Conservation (phyloP, 2,329 filamentous ascomycete species). For the Aspergillus sp. region DNA sequence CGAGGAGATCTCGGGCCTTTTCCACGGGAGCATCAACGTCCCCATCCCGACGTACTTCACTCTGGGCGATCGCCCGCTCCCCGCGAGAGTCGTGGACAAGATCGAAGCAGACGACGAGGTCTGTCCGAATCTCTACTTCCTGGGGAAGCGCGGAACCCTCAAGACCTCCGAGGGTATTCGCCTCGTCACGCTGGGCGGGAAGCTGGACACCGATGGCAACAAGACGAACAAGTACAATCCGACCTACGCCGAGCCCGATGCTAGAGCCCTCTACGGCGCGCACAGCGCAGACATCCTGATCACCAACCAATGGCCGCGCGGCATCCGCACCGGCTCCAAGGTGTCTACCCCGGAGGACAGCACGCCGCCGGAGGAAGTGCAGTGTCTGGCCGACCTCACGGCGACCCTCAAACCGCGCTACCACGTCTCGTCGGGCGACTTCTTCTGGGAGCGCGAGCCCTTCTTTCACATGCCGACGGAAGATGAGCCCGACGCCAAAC, state of each 20-base stretch:
- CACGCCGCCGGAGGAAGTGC: constrained; percentile 46
- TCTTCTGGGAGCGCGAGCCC: constrained; percentile 84
- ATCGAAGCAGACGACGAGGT: constrained; percentile 65
- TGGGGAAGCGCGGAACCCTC: constrained; percentile 76
- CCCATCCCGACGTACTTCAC: constrained; percentile 88
- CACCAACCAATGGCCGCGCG: constrained; percentile 75
- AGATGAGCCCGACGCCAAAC: constrained; percentile 45
- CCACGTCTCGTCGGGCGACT: constrained; percentile 65
- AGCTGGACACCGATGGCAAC: constrained; percentile 37
- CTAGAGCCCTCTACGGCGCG: constrained; percentile 63
- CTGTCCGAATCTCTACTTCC: constrained; percentile 81
- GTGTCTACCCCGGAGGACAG: constrained; percentile 48
- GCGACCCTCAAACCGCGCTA: constrained; percentile 78
- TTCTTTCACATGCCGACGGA: constrained; percentile 61
- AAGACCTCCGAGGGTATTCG: constrained; percentile 85
- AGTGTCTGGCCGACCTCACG: constrained; percentile 69
- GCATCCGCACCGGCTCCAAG: constrained; percentile 60
- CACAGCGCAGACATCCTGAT: constrained; percentile 77
- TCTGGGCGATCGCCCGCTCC: constrained; percentile 64
- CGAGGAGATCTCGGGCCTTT: constrained; percentile 53
- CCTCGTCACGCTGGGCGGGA: constrained; percentile 77
- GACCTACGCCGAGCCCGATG: constrained; percentile 67
- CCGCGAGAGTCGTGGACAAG: constrained; percentile 59
- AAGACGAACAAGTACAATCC: constrained; percentile 62
- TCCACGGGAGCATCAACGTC: constrained; percentile 63